These are phyloP conservation scores for Gamarada debralockiae DNA, from an alignment of 495 filamentous ascomycete genomes.

Conservation along the genomic window DNA sequence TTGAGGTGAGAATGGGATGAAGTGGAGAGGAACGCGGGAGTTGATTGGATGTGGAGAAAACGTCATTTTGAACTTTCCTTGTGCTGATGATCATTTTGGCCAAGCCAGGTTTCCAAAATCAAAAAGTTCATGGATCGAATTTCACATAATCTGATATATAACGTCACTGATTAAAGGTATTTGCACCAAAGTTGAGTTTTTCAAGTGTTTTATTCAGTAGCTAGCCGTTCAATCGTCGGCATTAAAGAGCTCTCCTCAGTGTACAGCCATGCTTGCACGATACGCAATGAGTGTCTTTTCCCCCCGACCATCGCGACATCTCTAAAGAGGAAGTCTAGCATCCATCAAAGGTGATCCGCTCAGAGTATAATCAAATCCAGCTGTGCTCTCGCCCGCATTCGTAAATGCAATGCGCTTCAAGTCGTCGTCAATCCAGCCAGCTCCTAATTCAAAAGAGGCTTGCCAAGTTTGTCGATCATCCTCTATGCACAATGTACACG, in stretches of 20 bases:
- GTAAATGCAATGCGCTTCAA: background rate
- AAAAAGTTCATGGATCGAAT: too few species aligned
- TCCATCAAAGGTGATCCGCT: slow-evolving; percentile 1
- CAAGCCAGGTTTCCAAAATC: too few species aligned
- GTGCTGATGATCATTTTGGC: background rate
- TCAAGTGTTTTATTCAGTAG: slow-evolving; percentile 16
- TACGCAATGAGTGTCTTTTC: slow-evolving; percentile 12
- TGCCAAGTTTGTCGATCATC: background rate
- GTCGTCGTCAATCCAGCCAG: background rate
- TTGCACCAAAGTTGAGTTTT: slow-evolving; percentile 3
- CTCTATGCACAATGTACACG: slow-evolving; percentile 20
- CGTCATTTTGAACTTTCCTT: background rate
- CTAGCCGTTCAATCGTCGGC: slow-evolving; percentile 2
- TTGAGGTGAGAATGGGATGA: background rate
- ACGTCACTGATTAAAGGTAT: background rate
- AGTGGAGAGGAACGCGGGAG: background rate
- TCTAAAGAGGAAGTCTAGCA: slow-evolving; percentile 4
- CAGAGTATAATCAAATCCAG: too few species aligned
- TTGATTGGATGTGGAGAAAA: background rate
- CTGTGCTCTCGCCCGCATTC: background rate
- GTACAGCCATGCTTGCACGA: slow-evolving; percentile 12
- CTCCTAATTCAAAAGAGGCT: slow-evolving; percentile 9
- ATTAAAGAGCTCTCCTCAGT: background rate
- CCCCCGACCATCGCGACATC: background rate
- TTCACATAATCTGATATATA: background rate